phyloP scores from a whole-genome alignment of 495 filamentous ascomycete genomes.

The Penicillium antarcticum region DNA sequence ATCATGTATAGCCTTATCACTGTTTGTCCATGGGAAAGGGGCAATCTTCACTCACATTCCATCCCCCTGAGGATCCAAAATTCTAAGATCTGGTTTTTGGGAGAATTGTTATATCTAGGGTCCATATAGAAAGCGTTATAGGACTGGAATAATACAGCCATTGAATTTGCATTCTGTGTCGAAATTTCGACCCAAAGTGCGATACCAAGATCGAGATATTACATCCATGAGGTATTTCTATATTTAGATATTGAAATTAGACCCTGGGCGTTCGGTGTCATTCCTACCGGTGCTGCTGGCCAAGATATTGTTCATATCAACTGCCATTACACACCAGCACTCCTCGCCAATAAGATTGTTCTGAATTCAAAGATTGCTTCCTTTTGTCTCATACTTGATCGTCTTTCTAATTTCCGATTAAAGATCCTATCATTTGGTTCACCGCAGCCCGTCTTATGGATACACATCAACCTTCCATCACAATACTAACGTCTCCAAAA shows the following conservation, averaged over 20 bases:
- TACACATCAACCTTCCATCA: constrained; percentile 93
- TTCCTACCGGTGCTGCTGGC: too few relatives aligned
- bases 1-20: background rate
- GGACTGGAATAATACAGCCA: background rate
- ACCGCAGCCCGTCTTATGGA: constrained; percentile 64
- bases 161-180: too few relatives aligned
- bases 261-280: too few relatives aligned
- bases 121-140: background rate
- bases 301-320: too few relatives aligned
- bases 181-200: too few relatives aligned
- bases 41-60: background rate
- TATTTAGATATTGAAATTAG: too few relatives aligned
- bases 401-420: constrained; percentile 67
- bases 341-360: background rate
- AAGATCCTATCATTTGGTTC: constrained; percentile 94
- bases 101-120: background rate
- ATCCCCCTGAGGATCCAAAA: background rate
- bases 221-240: too few relatives aligned
- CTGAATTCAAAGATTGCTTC: background rate
- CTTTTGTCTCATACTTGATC: constrained; percentile 85
- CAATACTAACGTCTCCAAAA: constrained; percentile 53
- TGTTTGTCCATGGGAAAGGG: background rate
- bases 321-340: background rate
- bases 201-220: too few relatives aligned
- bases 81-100: background rate